Conservation (phyloP, 2,329 filamentous ascomycete genomes). For the Colletotrichum agaves region DNA sequence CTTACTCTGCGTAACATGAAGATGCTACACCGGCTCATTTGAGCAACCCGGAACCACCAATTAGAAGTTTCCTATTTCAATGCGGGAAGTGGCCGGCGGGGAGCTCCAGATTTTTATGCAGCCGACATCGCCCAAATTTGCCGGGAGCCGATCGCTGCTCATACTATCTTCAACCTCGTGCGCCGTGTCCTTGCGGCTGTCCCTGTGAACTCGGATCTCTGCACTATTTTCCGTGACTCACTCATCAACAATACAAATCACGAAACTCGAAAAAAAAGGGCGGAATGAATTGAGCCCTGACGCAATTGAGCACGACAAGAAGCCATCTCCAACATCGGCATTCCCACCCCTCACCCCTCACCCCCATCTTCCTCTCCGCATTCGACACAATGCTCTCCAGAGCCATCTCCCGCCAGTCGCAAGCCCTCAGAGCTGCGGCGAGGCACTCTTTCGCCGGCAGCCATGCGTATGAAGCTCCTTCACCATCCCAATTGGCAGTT, state of each 20-base stretch:
- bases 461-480: slow-evolving; percentile 39
- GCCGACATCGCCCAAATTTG: slow-evolving; percentile 47
- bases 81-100: slow-evolving; percentile 41
- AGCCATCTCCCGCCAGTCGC: slow-evolving; percentile 38
- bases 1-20: background rate
- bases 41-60: background rate
- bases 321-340: background rate
- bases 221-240: slow-evolving; percentile 38
- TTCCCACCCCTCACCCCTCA: slow-evolving; percentile 1
- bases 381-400: slow-evolving; percentile 40
- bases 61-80: slow-evolving; percentile 42
- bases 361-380: slow-evolving; percentile 7
- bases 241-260: background rate
- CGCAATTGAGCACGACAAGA: slow-evolving; percentile 1
- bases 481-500: background rate
- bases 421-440: slow-evolving; percentile 41
- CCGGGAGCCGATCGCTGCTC: slow-evolving; percentile 1
- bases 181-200: slow-evolving; percentile 44
- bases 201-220: slow-evolving; percentile 44
- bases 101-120: slow-evolving; percentile 43
- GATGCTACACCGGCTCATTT: slow-evolving; percentile 23
- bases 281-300: slow-evolving; percentile 4
- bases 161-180: slow-evolving; percentile 21
- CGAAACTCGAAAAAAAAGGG: slow-evolving; percentile 7
- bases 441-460: slow-evolving; percentile 36